Evolutionary conservation across 768 basidiomycete species (phyloP).

Genomic region (Lyophyllum shimeji): DNA sequence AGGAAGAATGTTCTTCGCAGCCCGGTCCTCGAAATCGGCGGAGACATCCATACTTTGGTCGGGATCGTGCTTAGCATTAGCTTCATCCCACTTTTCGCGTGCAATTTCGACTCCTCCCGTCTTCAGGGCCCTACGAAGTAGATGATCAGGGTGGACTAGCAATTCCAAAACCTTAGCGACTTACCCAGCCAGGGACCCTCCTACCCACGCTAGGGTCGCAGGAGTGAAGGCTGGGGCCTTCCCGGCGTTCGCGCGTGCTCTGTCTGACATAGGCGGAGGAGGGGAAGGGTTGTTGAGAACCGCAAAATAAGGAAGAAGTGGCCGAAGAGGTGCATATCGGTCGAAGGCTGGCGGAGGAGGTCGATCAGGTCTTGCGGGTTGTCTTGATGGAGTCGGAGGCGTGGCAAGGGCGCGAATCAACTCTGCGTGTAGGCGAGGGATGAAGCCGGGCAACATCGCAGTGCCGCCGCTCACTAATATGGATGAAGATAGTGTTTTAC

Average conservation of each 20-base stretch:
- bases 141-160: slow-evolving; percentile 4
- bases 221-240: slow-evolving; percentile 88
- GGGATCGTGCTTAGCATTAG: slow-evolving; percentile 43
- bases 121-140: slow-evolving; percentile 65
- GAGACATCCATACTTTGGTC: slow-evolving; percentile 40
- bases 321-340: slow-evolving; percentile 71
- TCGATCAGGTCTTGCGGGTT: slow-evolving; percentile 35
- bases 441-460: slow-evolving; percentile 89
- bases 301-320: slow-evolving; percentile 69
- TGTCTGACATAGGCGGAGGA: slow-evolving; percentile 44
- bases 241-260: slow-evolving; percentile 65
- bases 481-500: slow-evolving; percentile 78
- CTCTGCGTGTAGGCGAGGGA: slow-evolving; percentile 81
- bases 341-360: slow-evolving; percentile 58
- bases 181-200: slow-evolving; percentile 90
- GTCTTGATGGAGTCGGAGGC: slow-evolving; percentile 28
- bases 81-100: slow-evolving; percentile 87
- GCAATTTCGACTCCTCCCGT: slow-evolving; percentile 81
- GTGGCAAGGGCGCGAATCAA: slow-evolving; percentile 62
- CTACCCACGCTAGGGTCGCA: slow-evolving; percentile 85
- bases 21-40: slow-evolving; percentile 31
- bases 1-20: slow-evolving; percentile 54
- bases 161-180: slow-evolving; percentile 24
- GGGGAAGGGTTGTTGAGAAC: slow-evolving; percentile 86
- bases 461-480: slow-evolving; percentile 90